A percentile compares a stretch with the other conserved stretches of the same genome.
These are phyloP conservation scores for Ensete ventricosum DNA, from an alignment of 176 grass and related monocot genomes.

Conservation along the genomic window DNA sequence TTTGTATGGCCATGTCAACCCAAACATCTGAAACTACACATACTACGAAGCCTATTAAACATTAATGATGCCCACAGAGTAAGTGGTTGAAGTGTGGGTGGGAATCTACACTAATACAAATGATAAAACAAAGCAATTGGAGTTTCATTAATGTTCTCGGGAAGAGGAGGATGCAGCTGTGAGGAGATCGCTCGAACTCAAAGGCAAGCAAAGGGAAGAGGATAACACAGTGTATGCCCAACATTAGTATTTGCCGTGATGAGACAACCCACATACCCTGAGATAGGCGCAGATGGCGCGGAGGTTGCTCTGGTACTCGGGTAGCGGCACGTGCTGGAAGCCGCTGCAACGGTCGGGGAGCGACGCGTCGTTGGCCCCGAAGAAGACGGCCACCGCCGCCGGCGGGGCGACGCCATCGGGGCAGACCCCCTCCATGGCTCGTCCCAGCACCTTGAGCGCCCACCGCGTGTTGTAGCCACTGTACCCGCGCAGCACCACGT, in stretches of 20 bases:
- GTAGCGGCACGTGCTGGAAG: constrained; percentile 66
- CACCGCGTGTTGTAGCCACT: constrained; percentile 91
- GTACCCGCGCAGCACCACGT: constrained; percentile 77
- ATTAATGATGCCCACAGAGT: not conserved
- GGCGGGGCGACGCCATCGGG: constrained; percentile 19
- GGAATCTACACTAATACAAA: not conserved
- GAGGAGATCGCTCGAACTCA: not conserved
- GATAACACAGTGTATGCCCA: not conserved
- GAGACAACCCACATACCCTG: constrained; percentile 32
- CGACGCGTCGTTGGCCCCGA: constrained; percentile 79
- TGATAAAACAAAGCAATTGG: not conserved
- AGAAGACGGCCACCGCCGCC: constrained; percentile 63
- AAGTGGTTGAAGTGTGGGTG: not conserved
- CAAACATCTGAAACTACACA: too few relatives aligned
- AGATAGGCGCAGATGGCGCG: constrained; percentile 48
- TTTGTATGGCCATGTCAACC: too few relatives aligned
- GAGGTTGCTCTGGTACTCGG: constrained; percentile 71
- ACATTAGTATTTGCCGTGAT: not conserved
- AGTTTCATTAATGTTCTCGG: not conserved
- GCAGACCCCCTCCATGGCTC: constrained; percentile 44
- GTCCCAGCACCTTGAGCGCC: constrained; percentile 48
- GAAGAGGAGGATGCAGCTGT: not conserved
- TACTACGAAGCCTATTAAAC: too few relatives aligned
- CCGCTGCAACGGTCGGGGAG: constrained; percentile 38
- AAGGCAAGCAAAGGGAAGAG: not conserved